These are phyloP conservation scores for Diaporthe amygdali DNA, from an alignment of 2,329 filamentous ascomycete genomes.

Conservation along the genomic window DNA sequence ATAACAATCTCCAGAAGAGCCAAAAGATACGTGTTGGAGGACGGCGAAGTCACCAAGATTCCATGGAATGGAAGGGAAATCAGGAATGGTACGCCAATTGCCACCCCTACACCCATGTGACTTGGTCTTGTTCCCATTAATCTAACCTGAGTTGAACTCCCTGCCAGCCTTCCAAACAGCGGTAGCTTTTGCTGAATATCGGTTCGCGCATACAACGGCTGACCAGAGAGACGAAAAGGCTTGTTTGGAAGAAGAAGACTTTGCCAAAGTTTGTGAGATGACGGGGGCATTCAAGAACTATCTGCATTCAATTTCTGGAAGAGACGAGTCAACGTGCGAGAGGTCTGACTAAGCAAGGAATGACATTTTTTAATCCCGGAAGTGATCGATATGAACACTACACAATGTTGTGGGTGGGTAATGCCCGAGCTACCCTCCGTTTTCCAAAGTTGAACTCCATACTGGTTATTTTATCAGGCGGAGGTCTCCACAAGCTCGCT, in stretches of 20 bases:
- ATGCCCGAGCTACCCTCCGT: too few relatives aligned
- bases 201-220: not conserved
- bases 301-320: not conserved
- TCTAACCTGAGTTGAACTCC: too few relatives aligned
- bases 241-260: not conserved
- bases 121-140: too few relatives aligned
- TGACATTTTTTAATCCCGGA: not conserved
- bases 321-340: not conserved
- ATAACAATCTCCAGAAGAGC: not conserved
- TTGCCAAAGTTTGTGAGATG: not conserved
- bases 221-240: not conserved
- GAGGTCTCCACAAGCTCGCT: too few relatives aligned
- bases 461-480: too few relatives aligned
- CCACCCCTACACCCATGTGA: too few relatives aligned
- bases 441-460: too few relatives aligned
- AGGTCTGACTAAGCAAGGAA: not conserved
- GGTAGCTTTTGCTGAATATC: not conserved
- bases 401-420: too few relatives aligned
- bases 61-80: slow-evolving; percentile 6
- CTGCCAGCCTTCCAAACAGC: slow-evolving; percentile 5
- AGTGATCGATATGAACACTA: too few relatives aligned
- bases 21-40: not conserved
- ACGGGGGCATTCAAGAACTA: not conserved
- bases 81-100: slow-evolving; percentile 3
- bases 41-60: not conserved